These are phyloP conservation scores for Coemansia sp. DNA, from an alignment of 192 early-diverging fungal species.

Conservation along the genomic window DNA sequence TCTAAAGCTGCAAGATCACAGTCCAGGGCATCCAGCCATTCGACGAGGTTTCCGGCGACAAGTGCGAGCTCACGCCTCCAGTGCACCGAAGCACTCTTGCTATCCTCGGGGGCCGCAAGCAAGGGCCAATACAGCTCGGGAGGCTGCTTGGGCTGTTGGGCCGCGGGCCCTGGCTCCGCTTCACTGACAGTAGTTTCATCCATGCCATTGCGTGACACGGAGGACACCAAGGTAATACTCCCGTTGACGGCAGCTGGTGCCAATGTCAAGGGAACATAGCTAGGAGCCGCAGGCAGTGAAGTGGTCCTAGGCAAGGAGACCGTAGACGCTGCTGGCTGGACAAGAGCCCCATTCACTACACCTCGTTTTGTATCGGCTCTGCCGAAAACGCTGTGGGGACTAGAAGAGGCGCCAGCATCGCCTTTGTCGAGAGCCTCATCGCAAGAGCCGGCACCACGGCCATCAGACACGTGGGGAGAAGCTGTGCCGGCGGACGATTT, in stretches of 20 bases:
- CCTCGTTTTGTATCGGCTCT: not conserved
- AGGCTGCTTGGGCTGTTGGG: not conserved
- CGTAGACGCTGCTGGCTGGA: not conserved
- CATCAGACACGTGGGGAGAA: not conserved
- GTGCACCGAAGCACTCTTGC: not conserved
- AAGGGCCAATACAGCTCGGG: slow-evolving; percentile 2
- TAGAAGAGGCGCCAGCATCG: not conserved
- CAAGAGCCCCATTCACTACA: not conserved
- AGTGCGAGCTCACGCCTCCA: slow-evolving; percentile 29
- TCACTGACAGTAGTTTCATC: not conserved
- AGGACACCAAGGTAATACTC: not conserved
- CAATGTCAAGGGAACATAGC: not conserved
- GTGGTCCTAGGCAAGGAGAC: not conserved
- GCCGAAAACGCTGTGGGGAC: not conserved
- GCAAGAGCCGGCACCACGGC: not conserved
- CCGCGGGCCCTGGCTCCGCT: not conserved
- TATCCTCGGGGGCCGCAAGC: not conserved
- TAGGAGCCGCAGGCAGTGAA: not conserved
- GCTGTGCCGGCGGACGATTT: not conserved
- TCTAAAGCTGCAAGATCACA: not conserved
- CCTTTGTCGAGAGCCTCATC: not conserved
- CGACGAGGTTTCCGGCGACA: slow-evolving; percentile 18
- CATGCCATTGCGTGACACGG: not conserved
- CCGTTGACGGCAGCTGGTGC: slow-evolving; percentile 1
- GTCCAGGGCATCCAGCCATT: slow-evolving; percentile 25